Evolutionary conservation across 2,329 filamentous ascomycete genomes (phyloP).

Genomic region (Xenoacremonium recifei): DNA sequence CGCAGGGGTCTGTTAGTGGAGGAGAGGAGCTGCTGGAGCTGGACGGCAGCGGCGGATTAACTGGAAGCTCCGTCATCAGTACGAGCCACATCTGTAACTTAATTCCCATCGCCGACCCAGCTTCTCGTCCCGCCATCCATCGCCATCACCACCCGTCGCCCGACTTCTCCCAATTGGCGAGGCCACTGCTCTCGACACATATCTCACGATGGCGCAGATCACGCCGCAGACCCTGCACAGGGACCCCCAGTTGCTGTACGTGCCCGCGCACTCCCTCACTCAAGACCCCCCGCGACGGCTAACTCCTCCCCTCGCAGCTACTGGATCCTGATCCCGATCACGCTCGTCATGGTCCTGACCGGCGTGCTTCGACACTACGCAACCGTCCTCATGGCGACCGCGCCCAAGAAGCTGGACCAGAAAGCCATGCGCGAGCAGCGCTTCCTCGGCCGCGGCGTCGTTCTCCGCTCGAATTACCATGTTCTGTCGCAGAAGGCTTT

Average conservation of each 20-base stretch:
- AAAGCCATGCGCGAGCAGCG: constrained; percentile 82
- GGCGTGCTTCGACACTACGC: constrained; percentile 96
- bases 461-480: constrained; percentile 78
- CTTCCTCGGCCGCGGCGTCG: constrained; percentile 78
- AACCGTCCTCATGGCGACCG: constrained; percentile 80
- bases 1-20: neutral
- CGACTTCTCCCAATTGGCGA: constrained; percentile 5
- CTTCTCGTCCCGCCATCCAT: neutral
- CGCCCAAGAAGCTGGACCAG: constrained; percentile 79
- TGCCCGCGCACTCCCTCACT: constrained; percentile 20
- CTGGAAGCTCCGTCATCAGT: constrained; percentile 13
- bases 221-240: constrained; percentile 93
- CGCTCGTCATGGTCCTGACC: constrained; percentile 95
- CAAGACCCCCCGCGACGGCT: constrained; percentile 4
- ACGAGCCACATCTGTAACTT: neutral
- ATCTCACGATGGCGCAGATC: constrained; percentile 72
- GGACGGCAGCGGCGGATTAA: constrained; percentile 17
- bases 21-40: neutral
- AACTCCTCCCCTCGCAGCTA: constrained; percentile 60
- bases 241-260: constrained; percentile 97
- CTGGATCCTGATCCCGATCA: constrained; percentile 98
- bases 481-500: constrained; percentile 78
- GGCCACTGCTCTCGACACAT: constrained; percentile 9
- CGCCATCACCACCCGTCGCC: constrained; percentile 8
- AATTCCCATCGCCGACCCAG: neutral